Base-by-base conservation (phyloP, 169 alveolate genomes). In the Condylostoma magnum region DNA sequence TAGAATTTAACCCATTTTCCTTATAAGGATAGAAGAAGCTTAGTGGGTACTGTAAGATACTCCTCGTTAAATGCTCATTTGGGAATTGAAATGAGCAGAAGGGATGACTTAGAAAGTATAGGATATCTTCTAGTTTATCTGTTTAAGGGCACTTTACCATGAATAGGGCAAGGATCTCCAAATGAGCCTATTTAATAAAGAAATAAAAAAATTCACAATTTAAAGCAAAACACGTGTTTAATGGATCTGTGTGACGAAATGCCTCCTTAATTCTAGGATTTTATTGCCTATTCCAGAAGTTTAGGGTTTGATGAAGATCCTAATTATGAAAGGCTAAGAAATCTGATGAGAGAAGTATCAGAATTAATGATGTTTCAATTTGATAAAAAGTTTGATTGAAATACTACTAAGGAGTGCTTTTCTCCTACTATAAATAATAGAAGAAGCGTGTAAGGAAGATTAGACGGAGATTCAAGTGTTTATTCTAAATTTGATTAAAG, bases 31-130 rank as follows among this genome's bases (percentile, higher is more conserved):
- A 77, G 77, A 46, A 83, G 83, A 58, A 76, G 80, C 3, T 56
- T 87, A 27, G 80, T 87, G 25, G 95, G 95, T 22, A 89, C 92
- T n/a, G 95, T 89, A 3, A 80, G 95, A 56, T 89, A 84, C 69
- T 89, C 82, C 2, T 74, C 89, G 68, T 52, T 84, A 6, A 89
- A 89, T 66, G 84, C 92, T 0, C 95, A 89, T 78, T 48, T 77
- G 36, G 95, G 95, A n/a, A 74, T 79, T 15, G 94, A 87, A 66
- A 71, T 83, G 15, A 10, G 18, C 18, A 41, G 48, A 41, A 8
- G 96, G 79, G 96, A 90, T 77, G 94, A 90, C 68, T 71, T 90
- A 25, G 96, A 90, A 67, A 74, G 87, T 4, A 51, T 90, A 5
- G 93, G 90, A 18, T 83, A 87, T 80, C 92, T 90, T 2, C 33